These are phyloP conservation scores for Backusella tarrabulga DNA, from an alignment of 192 early-diverging fungal species.

Conservation along the genomic window DNA sequence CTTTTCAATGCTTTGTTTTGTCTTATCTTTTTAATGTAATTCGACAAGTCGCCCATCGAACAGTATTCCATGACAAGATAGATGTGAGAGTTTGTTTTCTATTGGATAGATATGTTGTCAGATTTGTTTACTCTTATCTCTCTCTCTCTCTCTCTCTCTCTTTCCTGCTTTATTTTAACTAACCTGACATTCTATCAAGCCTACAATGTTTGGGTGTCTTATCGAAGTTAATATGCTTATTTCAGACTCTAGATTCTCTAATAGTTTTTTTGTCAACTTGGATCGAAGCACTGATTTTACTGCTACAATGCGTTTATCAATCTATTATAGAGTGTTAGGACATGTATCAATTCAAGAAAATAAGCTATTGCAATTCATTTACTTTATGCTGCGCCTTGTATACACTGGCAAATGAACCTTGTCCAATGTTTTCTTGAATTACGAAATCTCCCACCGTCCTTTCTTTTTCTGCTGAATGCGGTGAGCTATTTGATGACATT, in stretches of 20 bases:
- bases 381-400: conserved; percentile 76
- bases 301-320: conserved; percentile 58
- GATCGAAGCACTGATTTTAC: conserved; percentile 89
- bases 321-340: not conserved
- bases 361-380: not conserved
- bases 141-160: not conserved
- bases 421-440: conserved; percentile 82
- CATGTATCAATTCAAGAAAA: conserved; percentile 1
- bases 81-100: conserved; percentile 93
- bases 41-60: conserved; percentile 88
- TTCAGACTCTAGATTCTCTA: conserved; percentile 94
- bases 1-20: conserved; percentile 46
- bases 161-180: not conserved
- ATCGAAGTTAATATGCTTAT: conserved; percentile 90
- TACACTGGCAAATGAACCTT: conserved; percentile 95
- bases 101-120: not conserved
- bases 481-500: not conserved
- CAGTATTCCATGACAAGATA: conserved; percentile 99
- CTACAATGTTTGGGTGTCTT: conserved; percentile 85
- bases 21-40: conserved; percentile 77
- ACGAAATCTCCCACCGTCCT: conserved; percentile 71
- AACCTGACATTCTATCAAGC: conserved; percentile 86
- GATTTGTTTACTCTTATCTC: not conserved
- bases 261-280: conserved; percentile 87
- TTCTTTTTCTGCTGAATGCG: not conserved